Base-by-base conservation (phyloP, 306 rosid genomes). In the Alnus rubra region DNA sequence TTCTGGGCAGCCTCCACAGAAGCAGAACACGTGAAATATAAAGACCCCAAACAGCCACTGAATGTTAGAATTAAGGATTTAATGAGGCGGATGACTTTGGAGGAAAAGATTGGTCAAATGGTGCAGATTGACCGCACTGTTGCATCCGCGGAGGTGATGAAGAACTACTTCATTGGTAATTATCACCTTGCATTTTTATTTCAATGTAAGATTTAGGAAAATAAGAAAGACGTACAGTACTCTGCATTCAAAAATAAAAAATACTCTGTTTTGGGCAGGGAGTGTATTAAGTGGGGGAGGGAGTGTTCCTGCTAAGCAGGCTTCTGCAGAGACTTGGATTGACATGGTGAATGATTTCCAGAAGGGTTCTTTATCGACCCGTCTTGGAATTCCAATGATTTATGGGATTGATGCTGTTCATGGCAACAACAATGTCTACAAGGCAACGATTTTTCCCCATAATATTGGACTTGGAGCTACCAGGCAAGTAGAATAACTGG, bases 321-420 rank as follows among this genome's bases (percentile, higher is more conserved):
- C 72, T 68, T 68, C 72, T 18, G 72, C 72, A 9, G 49, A 68
- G 49, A 42, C 72, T 9, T 68, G 72, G 72, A 42, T 68, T 68
- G 23, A 68, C 51, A 68, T 68, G 72, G 72, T 68, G 48, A 68
- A 42, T 42, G 72, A 42, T 2, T 68, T 14, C 72, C 72, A 68
- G n/a, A 68, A 68, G 72, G 72, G 72, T 42, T 39, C 30, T 42
- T 42, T 68, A 68, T 39, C 72, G 1, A 68, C 31, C 23, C 51
- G 72, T 14, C 72, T 68, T 42, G 51, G 72, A 18, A 68, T 68
- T 19, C 51, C 72, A 68, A 68, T 68, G 72, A 68, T 68, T 68
- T 68, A 68, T 68, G 72, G 72, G 7, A 68, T 68, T 68, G 72
- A 68, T 68, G 72, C 72, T 68, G 65, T 59, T 68, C 72, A 68